These are phyloP conservation scores for Phtheirospermum japonicum DNA, from an alignment of 257 asterid genomes.

Conservation along the genomic window DNA sequence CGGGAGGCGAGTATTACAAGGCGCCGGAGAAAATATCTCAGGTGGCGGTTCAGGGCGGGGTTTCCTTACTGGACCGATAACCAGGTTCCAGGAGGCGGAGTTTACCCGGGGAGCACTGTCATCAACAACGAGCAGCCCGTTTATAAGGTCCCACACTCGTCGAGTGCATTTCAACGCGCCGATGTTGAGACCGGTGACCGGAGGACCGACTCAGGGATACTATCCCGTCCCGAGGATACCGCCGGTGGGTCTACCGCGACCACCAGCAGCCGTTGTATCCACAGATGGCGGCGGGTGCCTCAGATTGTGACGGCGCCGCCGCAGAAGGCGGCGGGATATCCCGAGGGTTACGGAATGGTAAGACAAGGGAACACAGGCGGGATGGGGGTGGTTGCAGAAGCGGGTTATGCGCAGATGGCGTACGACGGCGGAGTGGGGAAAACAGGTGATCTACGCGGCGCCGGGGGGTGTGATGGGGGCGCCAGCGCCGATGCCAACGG, in stretches of 20 bases:
- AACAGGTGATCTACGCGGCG: constrained; percentile 66
- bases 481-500: constrained; percentile 30
- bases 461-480: constrained; percentile 54
- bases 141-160: constrained; percentile 64
- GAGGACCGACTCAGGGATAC: constrained; percentile 61
- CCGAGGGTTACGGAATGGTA: constrained; percentile 53
- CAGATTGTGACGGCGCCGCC: constrained; percentile 40
- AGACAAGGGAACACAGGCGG: constrained; percentile 40
- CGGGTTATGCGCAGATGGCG: constrained; percentile 66
- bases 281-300: constrained; percentile 36
- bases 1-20: constrained; percentile 62
- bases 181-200: constrained; percentile 56
- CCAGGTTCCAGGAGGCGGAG: constrained; percentile 56
- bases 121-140: constrained; percentile 56
- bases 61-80: constrained; percentile 65
- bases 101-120: constrained; percentile 34
- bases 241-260: constrained; percentile 53
- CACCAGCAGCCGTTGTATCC: constrained; percentile 41
- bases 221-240: constrained; percentile 71
- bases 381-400: constrained; percentile 35
- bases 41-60: constrained; percentile 40
- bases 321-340: constrained; percentile 39
- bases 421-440: constrained; percentile 67
- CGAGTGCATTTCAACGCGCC: constrained; percentile 59
- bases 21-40: constrained; percentile 51